Conservation (phyloP, 164 flowering plant species). For the Macadamia integrifolia region DNA sequence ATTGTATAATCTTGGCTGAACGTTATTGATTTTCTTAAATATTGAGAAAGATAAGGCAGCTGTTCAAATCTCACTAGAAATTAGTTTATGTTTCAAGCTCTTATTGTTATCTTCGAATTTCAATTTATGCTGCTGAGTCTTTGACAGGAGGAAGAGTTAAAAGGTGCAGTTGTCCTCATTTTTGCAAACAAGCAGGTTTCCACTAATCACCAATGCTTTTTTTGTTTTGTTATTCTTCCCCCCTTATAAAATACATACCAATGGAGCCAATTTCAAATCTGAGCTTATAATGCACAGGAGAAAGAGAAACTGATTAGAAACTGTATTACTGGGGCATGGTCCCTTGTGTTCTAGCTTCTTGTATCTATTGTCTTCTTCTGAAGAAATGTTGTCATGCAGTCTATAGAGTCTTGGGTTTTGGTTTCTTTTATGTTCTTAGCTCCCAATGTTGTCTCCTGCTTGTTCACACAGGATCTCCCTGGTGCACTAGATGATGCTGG, state of each 20-base stretch:
- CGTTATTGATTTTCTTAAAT: not conserved
- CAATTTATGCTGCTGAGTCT: conserved; percentile 5
- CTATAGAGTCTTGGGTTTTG: not conserved
- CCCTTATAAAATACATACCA: not conserved
- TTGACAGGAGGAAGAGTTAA: conserved; percentile 85
- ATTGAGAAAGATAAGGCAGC: not conserved
- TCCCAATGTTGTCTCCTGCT: conserved; percentile 3
- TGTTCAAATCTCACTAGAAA: not conserved
- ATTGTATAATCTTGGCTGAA: too few relatives aligned
- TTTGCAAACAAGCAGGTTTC: conserved; percentile 96
- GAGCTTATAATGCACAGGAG: too few relatives aligned
- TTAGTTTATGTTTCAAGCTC: not conserved
- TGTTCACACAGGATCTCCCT: conserved; percentile 71
- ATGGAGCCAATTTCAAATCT: not conserved
- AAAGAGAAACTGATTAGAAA: too few relatives aligned
- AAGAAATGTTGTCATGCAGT: not conserved
- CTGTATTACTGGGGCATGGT: not conserved
- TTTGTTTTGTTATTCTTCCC: not conserved
- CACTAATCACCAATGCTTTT: not conserved
- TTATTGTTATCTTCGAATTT: not conserved
- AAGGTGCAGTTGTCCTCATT: conserved; percentile 82
- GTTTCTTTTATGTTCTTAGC: not conserved
- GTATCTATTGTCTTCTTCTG: not conserved
- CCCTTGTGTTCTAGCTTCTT: not conserved
- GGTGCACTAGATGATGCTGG: conserved; percentile 98